Percentiles rank a stretch among this genome's conserved stretches.
phyloP scores from a whole-genome alignment of 345 rosid genomes.

The Limnanthes douglasii region DNA sequence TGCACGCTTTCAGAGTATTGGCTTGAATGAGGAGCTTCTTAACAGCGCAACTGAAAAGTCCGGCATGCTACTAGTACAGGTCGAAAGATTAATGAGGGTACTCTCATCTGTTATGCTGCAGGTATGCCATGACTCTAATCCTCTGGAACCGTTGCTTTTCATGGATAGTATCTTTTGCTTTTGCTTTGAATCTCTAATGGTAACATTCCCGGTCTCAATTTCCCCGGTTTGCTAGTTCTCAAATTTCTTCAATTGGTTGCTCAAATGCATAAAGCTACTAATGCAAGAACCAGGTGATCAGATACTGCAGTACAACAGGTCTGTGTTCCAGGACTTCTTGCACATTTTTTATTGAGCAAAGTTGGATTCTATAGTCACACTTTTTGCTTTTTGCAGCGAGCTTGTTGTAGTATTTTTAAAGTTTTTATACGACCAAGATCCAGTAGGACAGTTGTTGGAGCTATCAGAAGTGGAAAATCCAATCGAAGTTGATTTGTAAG shows the following conservation, averaged over 20 bases:
- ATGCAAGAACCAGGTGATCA: slow-evolving; percentile 93
- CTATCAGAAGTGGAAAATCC: slow-evolving; percentile 35
- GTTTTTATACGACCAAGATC: slow-evolving; percentile 86
- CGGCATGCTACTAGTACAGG: slow-evolving; percentile 68
- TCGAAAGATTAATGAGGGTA: slow-evolving; percentile 73
- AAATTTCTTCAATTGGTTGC: slow-evolving; percentile 88
- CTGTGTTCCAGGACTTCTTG: slow-evolving; percentile 11
- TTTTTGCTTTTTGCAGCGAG: slow-evolving; percentile 44
- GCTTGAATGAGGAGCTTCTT: slow-evolving; percentile 61
- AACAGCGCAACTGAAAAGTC: slow-evolving; percentile 55
- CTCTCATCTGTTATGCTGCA: slow-evolving; percentile 75
- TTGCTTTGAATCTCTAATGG: slow-evolving; percentile 6
- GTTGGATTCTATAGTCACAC: slow-evolving; percentile 8
- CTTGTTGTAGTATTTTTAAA: slow-evolving; percentile 80
- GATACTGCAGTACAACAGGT: slow-evolving; percentile 64
- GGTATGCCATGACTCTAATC: slow-evolving; percentile 21
- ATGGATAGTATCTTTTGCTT: not conserved
- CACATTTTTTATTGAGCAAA: slow-evolving; percentile 1
- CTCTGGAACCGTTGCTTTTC: not conserved
- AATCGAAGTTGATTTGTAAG: slow-evolving; percentile 69
- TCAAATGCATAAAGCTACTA: slow-evolving; percentile 65
- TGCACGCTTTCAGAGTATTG: slow-evolving; percentile 60
- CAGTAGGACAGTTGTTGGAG: slow-evolving; percentile 57
- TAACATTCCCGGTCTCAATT: no score
- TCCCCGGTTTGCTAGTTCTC: slow-evolving; percentile 42